These are phyloP conservation scores for Candolleomyces eurysporus DNA, from an alignment of 768 basidiomycete genomes.

Conservation along the genomic window DNA sequence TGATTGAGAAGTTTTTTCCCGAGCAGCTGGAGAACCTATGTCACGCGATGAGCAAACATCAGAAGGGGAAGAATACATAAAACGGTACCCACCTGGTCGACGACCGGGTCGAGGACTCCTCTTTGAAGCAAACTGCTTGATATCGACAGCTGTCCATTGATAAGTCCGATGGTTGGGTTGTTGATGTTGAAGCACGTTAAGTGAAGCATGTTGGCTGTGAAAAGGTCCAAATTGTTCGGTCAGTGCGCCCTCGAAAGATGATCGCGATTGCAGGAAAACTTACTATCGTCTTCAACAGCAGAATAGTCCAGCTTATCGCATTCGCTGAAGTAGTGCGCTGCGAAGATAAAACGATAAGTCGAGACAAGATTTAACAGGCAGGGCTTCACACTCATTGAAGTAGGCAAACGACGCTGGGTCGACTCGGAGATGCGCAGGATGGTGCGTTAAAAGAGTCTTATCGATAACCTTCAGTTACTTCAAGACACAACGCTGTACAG, in stretches of 20 bases:
- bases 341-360: neutral
- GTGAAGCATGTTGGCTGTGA: conserved; percentile 74
- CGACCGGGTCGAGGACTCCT: conserved; percentile 79
- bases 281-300: conserved; percentile 71
- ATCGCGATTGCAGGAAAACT: conserved; percentile 12
- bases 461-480: neutral
- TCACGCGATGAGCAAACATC: neutral
- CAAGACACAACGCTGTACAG: too few species aligned
- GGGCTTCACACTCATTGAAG: conserved; percentile 49
- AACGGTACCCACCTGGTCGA: conserved; percentile 57
- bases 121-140: conserved; percentile 78
- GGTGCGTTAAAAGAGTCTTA: conserved; percentile 63
- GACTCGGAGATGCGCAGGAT: conserved; percentile 82
- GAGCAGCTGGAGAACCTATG: conserved; percentile 73
- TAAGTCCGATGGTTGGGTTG: conserved; percentile 74
- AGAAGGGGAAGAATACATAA: neutral
- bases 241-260: neutral
- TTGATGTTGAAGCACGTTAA: conserved; percentile 88
- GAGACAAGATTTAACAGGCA: neutral
- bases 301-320: conserved; percentile 63
- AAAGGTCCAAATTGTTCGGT: neutral
- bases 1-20: conserved; percentile 70
- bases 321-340: conserved; percentile 84
- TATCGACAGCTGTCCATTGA: conserved; percentile 82
- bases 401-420: conserved; percentile 80